A percentile compares a stretch with the other conserved stretches of the same genome.
Conservation (phyloP, 78 protist genomes). For the Bigelowiella natans region DNA sequence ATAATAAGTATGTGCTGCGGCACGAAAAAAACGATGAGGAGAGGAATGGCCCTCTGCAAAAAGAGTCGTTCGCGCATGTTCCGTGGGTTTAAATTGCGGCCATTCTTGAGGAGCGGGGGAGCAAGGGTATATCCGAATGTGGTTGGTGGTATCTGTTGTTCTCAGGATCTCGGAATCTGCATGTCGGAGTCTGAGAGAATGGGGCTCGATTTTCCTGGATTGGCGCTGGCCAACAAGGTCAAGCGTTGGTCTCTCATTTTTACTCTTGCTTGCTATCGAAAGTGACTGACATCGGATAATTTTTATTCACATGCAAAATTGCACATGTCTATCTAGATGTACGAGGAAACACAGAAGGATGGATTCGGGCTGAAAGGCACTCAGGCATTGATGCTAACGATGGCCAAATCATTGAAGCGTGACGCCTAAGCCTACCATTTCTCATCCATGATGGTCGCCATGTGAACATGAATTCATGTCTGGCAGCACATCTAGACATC, state of each 20-base stretch:
- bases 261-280: no score
- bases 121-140: no score
- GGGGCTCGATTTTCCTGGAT: slow-evolving; percentile 49
- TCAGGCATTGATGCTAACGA: slow-evolving; percentile 46
- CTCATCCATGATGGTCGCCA: no score
- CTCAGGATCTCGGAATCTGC: slow-evolving; percentile 54
- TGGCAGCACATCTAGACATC: no score
- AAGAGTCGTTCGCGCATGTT: no score
- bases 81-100: no score
- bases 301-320: neutral
- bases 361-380: slow-evolving; percentile 53
- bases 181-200: slow-evolving; percentile 29
- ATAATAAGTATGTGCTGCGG: neutral
- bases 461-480: no score
- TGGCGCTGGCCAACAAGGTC: slow-evolving; percentile 29
- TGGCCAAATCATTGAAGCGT: no score
- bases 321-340: neutral
- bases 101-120: no score
- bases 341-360: neutral
- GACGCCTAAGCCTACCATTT: no score
- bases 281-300: neutral
- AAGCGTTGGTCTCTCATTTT: no score
- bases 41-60: no score
- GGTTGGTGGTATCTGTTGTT: neutral
- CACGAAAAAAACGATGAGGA: neutral